Conservation (phyloP, 164 flowering plant species). For the Liquidambar formosana region DNA sequence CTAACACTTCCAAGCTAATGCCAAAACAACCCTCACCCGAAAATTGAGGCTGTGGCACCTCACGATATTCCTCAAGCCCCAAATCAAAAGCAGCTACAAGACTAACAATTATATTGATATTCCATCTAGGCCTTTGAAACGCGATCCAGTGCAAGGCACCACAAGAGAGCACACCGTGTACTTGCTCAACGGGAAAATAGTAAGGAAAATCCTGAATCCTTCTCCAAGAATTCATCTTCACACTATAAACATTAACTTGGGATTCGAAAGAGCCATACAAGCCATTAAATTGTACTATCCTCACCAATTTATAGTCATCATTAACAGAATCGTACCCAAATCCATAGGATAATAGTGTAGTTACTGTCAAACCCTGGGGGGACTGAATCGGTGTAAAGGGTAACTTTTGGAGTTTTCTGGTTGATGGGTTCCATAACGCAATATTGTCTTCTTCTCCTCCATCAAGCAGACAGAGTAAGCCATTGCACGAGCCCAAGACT, state of each 20-base stretch:
- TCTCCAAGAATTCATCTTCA: constrained; percentile 24
- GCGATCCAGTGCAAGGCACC: constrained; percentile 28
- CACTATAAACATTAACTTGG: constrained; percentile 26
- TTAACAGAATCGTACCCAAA: constrained; percentile 27
- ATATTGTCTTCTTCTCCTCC: too few species aligned
- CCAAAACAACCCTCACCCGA: neutral
- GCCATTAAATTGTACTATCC: constrained; percentile 18
- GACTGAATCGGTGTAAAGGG: constrained; percentile 10
- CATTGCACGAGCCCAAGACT: constrained; percentile 14
- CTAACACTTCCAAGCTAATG: constrained; percentile 13
- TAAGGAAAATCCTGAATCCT: constrained; percentile 7
- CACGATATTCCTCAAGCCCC: constrained; percentile 8
- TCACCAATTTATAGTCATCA: constrained; percentile 32
- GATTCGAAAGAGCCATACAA: neutral
- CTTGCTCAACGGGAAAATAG: too few species aligned
- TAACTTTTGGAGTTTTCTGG: neutral
- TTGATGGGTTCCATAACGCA: constrained; percentile 17
- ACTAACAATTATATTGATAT: neutral
- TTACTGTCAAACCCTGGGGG: too few species aligned
- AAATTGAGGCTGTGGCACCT: neutral
- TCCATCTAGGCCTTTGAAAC: neutral
- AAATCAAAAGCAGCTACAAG: constrained; percentile 27
- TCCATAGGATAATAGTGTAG: constrained; percentile 11
- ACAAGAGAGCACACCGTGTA: constrained; percentile 8
- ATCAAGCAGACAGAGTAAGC: constrained; percentile 10